Conservation (phyloP, 805 yeast species). For the Lipomyces kockii region DNA sequence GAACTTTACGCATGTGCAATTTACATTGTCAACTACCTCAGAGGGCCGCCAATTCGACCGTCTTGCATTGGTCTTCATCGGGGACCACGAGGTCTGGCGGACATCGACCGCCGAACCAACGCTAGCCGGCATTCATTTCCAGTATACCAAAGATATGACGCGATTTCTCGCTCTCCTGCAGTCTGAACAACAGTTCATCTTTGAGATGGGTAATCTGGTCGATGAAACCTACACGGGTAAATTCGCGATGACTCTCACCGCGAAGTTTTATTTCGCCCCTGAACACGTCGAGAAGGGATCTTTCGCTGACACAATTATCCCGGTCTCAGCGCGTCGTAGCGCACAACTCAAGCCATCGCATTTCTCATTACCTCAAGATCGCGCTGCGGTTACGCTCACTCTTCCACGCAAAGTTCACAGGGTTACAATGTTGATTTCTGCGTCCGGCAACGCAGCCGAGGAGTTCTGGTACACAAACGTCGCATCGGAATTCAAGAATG, state of each 20-base stretch:
- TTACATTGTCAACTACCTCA: conserved; percentile 44
- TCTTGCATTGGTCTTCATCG: conserved; percentile 46
- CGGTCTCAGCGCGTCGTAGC: conserved; percentile 23
- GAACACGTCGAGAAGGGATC: conserved; percentile 4
- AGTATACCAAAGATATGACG: conserved; percentile 69
- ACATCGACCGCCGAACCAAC: conserved; percentile 84
- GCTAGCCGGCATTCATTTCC: conserved; percentile 53
- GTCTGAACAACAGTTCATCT: conserved; percentile 48
- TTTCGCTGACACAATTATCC: conserved; percentile 22
- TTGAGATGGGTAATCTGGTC: conserved; percentile 66
- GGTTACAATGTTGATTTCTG: conserved; percentile 60
- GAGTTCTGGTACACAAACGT: conserved; percentile 81
- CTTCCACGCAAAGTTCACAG: conserved; percentile 63
- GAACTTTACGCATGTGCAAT: conserved; percentile 46
- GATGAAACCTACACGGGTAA: conserved; percentile 62
- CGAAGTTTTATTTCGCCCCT: conserved; percentile 52
- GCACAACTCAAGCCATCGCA: conserved; percentile 36
- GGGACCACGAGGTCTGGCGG: conserved; percentile 76
- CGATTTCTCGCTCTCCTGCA: conserved; percentile 57
- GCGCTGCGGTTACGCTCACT: conserved; percentile 56
- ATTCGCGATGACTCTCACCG: conserved; percentile 58
- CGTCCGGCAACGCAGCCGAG: conserved; percentile 77
- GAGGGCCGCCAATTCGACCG: conserved; percentile 49
- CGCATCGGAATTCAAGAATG: conserved; percentile 50
- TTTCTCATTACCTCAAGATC: conserved; percentile 46